Conservation (phyloP, 1,139 yeast species). For the Geotrichum carabidarum region DNA sequence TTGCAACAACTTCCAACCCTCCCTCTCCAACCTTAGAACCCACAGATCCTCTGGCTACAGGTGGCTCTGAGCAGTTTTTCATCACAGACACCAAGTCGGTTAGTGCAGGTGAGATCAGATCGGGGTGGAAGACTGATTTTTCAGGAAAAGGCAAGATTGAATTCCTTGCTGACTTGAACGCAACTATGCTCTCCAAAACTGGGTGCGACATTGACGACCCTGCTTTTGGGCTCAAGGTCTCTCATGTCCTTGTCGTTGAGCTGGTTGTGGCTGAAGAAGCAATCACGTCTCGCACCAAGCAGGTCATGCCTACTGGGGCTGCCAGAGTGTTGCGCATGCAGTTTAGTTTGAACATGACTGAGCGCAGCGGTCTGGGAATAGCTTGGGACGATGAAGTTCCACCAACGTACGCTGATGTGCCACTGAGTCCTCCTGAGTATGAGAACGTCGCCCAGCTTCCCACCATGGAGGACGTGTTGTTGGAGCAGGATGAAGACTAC, state of each 20-base stretch:
- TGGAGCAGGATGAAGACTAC: background rate
- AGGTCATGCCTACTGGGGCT: conserved; percentile 65
- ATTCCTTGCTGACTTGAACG: conserved; percentile 52
- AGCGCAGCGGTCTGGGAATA: conserved; percentile 89
- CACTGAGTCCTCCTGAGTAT: conserved; percentile 83
- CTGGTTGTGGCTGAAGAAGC: conserved; percentile 90
- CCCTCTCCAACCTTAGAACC: conserved; percentile 21
- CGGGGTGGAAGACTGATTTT: conserved; percentile 95
- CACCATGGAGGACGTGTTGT: conserved; percentile 30
- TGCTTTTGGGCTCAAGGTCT: conserved; percentile 66
- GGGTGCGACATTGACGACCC: conserved; percentile 83
- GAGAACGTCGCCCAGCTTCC: conserved; percentile 34
- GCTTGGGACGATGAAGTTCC: conserved; percentile 99
- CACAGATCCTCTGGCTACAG: conserved; percentile 24
- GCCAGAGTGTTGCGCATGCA: conserved; percentile 95
- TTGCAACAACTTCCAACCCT: conserved; percentile 20
- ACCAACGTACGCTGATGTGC: conserved; percentile 85
- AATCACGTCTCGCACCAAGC: conserved; percentile 34
- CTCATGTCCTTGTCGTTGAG: conserved; percentile 74
- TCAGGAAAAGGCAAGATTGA: conserved; percentile 70
- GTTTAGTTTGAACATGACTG: conserved; percentile 72
- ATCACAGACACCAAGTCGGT: conserved; percentile 70
- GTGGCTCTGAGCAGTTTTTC: conserved; percentile 38
- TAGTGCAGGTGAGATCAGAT: conserved; percentile 71
- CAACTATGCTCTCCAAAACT: conserved; percentile 43